phyloP scores from a whole-genome alignment of 2,329 filamentous ascomycete species.

The Stromatinia cepivora region DNA sequence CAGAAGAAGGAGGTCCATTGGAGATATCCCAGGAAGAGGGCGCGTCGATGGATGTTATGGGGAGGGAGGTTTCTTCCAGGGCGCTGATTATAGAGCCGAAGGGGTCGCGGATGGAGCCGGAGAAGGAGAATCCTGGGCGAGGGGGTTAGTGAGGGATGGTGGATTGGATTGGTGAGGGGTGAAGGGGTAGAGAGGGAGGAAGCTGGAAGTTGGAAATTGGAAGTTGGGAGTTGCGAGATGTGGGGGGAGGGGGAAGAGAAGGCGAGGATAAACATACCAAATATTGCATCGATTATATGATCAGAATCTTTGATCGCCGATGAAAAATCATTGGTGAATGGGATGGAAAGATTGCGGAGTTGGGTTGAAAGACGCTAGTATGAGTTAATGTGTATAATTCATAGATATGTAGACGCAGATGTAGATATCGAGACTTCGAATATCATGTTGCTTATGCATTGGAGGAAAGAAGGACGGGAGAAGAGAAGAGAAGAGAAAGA shows the following conservation, averaged over 20 bases:
- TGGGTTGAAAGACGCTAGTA: constrained; percentile 76
- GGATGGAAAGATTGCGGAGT: constrained; percentile 77
- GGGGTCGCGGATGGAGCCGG: constrained; percentile 86
- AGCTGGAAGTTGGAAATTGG: constrained; percentile 12
- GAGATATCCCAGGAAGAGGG: constrained; percentile 96
- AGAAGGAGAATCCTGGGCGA: constrained; percentile 80
- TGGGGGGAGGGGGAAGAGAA: background rate
- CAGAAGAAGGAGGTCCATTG: constrained; percentile 73
- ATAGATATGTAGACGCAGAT: background rate
- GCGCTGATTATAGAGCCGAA: constrained; percentile 80
- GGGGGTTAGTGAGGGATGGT: constrained; percentile 22
- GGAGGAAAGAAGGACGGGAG: background rate
- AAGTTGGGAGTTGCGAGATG: background rate
- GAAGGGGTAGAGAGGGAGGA: background rate
- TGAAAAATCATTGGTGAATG: constrained; percentile 80
- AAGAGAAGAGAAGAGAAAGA: background rate
- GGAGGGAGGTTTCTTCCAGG: constrained; percentile 69
- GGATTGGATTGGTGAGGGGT: constrained; percentile 6
- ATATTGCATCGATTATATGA: constrained; percentile 89
- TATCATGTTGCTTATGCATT: background rate
- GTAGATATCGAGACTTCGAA: too few species aligned
- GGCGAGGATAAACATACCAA: constrained; percentile 57
- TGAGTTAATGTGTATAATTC: background rate
- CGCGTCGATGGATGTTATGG: constrained; percentile 86
- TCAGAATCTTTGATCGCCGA: constrained; percentile 66